Percentiles rank a stretch among this genome's conserved stretches.
These are phyloP conservation scores for Epithemia pelagica DNA, from an alignment of 108 stramenopile genomes.

Conservation along the genomic window DNA sequence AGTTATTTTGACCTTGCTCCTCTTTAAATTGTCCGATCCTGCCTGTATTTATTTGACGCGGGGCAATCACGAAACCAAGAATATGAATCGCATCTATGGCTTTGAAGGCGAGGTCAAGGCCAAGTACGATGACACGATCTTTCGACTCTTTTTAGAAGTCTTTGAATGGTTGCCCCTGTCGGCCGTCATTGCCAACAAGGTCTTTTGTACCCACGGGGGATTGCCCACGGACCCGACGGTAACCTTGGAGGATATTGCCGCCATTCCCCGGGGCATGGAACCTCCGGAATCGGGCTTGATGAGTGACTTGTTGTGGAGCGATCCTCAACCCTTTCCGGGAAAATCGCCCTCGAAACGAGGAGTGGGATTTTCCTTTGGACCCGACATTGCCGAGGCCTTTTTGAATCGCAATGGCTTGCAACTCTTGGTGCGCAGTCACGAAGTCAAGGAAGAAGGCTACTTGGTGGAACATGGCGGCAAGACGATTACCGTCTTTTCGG, in stretches of 20 bases:
- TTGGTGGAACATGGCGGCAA: constrained; percentile 98
- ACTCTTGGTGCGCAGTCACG: constrained; percentile 90
- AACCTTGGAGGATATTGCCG: constrained; percentile 85
- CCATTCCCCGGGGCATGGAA: constrained; percentile 78
- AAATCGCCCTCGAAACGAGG: constrained; percentile 55
- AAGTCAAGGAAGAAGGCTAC: constrained; percentile 98
- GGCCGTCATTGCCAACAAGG: constrained; percentile 75
- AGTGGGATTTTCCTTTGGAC: constrained; percentile 96
- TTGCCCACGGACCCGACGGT: constrained; percentile 77
- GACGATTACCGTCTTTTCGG: constrained; percentile 96
- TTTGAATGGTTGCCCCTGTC: constrained; percentile 88
- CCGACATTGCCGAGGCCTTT: constrained; percentile 88
- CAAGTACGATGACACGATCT: constrained; percentile 95
- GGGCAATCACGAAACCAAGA: constrained; percentile 98
- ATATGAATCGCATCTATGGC: constrained; percentile 98
- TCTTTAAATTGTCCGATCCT: constrained; percentile 84
- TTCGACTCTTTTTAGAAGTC: constrained; percentile 93
- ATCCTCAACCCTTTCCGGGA: constrained; percentile 94
- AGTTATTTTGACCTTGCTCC: constrained; percentile 87
- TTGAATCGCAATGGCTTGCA: constrained; percentile 76
- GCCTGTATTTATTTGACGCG: constrained; percentile 78
- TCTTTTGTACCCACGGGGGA: constrained; percentile 97
- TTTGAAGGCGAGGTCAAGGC: constrained; percentile 98
- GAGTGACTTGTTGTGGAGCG: constrained; percentile 96
- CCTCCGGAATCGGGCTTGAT: constrained; percentile 66